phyloP scores from a whole-genome alignment of 2,329 filamentous ascomycete species.

The Stromatinia cepivora region DNA sequence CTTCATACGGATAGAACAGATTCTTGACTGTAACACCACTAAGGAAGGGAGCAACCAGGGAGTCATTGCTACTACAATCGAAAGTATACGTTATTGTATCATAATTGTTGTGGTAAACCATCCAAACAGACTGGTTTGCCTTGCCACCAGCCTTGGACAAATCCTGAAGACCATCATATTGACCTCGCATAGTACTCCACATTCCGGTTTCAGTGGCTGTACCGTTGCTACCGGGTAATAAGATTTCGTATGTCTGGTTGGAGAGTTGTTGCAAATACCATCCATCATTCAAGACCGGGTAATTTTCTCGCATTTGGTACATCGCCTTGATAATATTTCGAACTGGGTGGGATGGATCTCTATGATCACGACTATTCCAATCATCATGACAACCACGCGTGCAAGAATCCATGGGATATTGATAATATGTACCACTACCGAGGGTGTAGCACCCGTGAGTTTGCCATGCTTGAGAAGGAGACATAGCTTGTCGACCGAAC shows the following conservation, averaged over 20 bases:
- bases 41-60: constrained; percentile 58
- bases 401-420: constrained; percentile 57
- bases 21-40: constrained; percentile 58
- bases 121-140: constrained; percentile 49
- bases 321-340: constrained; percentile 62
- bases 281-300: constrained; percentile 60
- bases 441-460: constrained; percentile 63
- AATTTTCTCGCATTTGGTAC: constrained; percentile 59
- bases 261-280: constrained; percentile 56
- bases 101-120: constrained; percentile 53
- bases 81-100: constrained; percentile 55
- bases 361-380: constrained; percentile 58
- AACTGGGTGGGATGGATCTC: constrained; percentile 61
- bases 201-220: constrained; percentile 58
- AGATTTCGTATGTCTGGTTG: constrained; percentile 53
- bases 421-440: constrained; percentile 55
- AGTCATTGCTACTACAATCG: constrained; percentile 50
- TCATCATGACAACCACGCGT: constrained; percentile 58
- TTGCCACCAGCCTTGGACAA: constrained; percentile 47
- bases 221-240: constrained; percentile 53
- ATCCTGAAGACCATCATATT: constrained; percentile 53
- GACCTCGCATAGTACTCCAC: constrained; percentile 58
- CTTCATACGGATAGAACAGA: constrained; percentile 62
- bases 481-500: constrained; percentile 64
- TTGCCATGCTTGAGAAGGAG: constrained; percentile 61